Evolutionary conservation across 164 flowering plant species (phyloP), one percentile per base, ranked within the genome.

Genomic region (Liriodendron chinense): DNA sequence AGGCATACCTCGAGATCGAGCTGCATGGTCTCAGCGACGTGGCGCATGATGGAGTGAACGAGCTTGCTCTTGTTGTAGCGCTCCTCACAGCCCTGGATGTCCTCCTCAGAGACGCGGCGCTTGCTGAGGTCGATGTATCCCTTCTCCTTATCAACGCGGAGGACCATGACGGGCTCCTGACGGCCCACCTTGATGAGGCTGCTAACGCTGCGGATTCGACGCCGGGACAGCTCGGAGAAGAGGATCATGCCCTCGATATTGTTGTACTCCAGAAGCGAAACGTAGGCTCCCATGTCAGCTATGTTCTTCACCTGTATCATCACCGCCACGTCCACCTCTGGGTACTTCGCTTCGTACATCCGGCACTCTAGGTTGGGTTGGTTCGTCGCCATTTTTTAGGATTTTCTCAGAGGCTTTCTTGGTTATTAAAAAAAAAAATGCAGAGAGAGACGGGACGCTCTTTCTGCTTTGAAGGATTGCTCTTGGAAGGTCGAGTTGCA

Each of bases 211-310:
- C 97, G 92, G 77, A 94, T 94, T 6, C 97, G 91, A 12, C 98
- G 93, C 25, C 97, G 95, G 13, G 98, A 94, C 53, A 94, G 90
- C 89, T 94, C 98, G 12, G 98, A 92, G 86, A 93, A 91, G 62
- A 93, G 81, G 72, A 94, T 94, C 97, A 94, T 93, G 1, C 97
- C 98, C 84, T 94, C 98, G 70, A 93, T 90, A 87, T 93, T 91
- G 85, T 94, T 94, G 91, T 94, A 94, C 86, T 94, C 98, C 12
- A 94, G 89, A 1, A 94, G 86, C 0, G 95, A 89, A 5, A 94
- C 98, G 80, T 94, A 93, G 1, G 98, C 97, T 23, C 97, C 95
- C 88, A 91, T 93, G 76, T 93, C 97, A 23, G 95, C 97, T 78
- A 94, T 94, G 85, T 84, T 86, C 88, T 93, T 89, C 63, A 94